Evolutionary conservation across 2,329 filamentous ascomycete genomes (phyloP).

Genomic region (Fusarium devonianum): DNA sequence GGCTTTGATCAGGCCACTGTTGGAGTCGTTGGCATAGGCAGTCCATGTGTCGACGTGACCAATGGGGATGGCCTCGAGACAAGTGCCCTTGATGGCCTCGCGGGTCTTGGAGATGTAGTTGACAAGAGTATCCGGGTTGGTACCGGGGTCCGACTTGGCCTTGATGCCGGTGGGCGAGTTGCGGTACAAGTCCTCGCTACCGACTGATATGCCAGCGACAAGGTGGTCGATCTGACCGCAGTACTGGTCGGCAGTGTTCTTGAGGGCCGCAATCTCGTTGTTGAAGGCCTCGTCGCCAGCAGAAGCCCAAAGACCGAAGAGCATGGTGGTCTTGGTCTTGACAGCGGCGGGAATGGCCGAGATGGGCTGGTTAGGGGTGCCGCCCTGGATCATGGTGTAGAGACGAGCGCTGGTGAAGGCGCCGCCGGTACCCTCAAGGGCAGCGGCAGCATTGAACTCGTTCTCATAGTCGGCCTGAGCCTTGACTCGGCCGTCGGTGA

Average conservation of each 20-base stretch:
- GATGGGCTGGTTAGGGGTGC: constrained; percentile 70
- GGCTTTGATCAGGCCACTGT: constrained; percentile 72
- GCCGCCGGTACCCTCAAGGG: constrained; percentile 67
- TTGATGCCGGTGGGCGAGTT: constrained; percentile 73
- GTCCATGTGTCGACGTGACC: constrained; percentile 94
- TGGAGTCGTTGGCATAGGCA: constrained; percentile 75
- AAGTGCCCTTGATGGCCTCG: constrained; percentile 67
- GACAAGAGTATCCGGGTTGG: constrained; percentile 67
- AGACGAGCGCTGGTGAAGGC: constrained; percentile 73
- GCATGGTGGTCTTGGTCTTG: constrained; percentile 76
- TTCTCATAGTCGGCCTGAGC: constrained; percentile 70
- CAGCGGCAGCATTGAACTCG: constrained; percentile 71
- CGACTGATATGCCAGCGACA: constrained; percentile 84
- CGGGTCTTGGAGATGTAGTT: constrained; percentile 76
- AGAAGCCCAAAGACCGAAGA: constrained; percentile 86
- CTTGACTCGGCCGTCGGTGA: constrained; percentile 67
- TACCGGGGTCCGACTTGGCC: constrained; percentile 68
- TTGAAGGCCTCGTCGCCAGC: constrained; percentile 67
- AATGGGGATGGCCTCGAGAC: constrained; percentile 64
- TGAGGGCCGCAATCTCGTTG: constrained; percentile 78
- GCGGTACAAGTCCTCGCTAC: constrained; percentile 87
- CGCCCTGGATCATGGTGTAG: constrained; percentile 78
- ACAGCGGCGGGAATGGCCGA: constrained; percentile 84
- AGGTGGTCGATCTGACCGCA: constrained; percentile 69
- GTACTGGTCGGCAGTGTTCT: constrained; percentile 72